These are phyloP conservation scores for Epithele typhae DNA, from an alignment of 768 basidiomycete genomes.

Conservation along the genomic window DNA sequence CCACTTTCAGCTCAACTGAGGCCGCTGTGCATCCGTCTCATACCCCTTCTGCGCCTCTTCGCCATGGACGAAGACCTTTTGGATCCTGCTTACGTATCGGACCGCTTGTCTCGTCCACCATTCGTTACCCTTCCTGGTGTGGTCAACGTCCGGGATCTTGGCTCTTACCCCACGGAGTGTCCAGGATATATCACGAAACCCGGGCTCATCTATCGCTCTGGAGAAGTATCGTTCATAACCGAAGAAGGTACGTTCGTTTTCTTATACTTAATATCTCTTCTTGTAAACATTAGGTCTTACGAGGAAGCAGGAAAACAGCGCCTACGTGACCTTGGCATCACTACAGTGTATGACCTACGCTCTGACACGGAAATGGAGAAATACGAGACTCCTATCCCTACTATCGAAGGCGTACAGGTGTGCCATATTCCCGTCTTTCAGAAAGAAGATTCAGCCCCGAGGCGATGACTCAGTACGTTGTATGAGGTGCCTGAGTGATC, in stretches of 20 bases:
- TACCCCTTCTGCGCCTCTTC: background rate
- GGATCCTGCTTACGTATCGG: slow-evolving; percentile 60
- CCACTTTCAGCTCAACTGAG: too few relatives aligned
- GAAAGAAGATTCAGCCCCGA: slow-evolving; percentile 77
- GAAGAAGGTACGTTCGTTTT: slow-evolving; percentile 48
- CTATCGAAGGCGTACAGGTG: slow-evolving; percentile 59
- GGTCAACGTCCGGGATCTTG: slow-evolving; percentile 71
- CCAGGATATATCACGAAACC: slow-evolving; percentile 54
- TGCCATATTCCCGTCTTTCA: slow-evolving; percentile 59
- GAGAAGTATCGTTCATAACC: slow-evolving; percentile 68
- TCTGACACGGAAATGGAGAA: slow-evolving; percentile 77
- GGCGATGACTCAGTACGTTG: slow-evolving; percentile 66
- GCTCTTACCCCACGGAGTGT: slow-evolving; percentile 44
- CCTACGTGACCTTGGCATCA: slow-evolving; percentile 57
- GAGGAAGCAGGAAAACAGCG: too few relatives aligned
- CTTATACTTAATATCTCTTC: background rate
- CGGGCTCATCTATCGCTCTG: slow-evolving; percentile 58
- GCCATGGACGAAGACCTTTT: slow-evolving; percentile 49
- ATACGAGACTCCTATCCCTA: slow-evolving; percentile 61
- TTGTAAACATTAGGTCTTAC: too few relatives aligned
- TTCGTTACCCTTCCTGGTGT: slow-evolving; percentile 72
- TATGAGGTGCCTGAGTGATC: background rate
- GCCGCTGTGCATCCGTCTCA: background rate
- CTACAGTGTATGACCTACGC: slow-evolving; percentile 70
- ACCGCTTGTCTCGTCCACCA: slow-evolving; percentile 62